Base-by-base conservation (phyloP, 805 yeast species). In the Yamadazyma endophytica region DNA sequence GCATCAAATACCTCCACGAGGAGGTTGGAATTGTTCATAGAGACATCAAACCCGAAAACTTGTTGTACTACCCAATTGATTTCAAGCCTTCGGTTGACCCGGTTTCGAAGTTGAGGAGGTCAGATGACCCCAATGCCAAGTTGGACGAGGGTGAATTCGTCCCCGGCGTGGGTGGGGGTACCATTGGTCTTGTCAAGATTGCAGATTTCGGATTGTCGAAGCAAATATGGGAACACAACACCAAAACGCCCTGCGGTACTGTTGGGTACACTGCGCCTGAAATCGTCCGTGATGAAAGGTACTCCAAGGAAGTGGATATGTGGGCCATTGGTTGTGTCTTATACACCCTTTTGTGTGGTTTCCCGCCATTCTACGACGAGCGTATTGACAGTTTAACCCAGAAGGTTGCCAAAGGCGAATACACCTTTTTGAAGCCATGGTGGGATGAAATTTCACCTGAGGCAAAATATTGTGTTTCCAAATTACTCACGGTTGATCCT, bases 221-320 rank as follows among this genome's bases (percentile, higher is more conserved):
- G 58, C 85, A 88, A 51, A 78, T 90, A 19, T 82, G 88, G 79
- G 85, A 82, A 49, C 74, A 80, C 29, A 84, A 84, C 47, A 85
- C 97, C 14, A 86, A 87, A 70, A 92, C 98, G 1, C 98, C 98
- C 0, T 92, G 98, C 61, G 98, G 98, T 31, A 92, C 98, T 1
- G 96, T 92, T 12, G 97, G 97, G 3, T 92, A 92, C 52, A 90
- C 97, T 2, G 98, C 98, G 0, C 98, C 98, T 0, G 98, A 92
- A 58, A 90, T 92, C 46, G 97, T 92, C 24, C 79, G 82, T 43
- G 97, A 92, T 56, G 95, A 89, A 62, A 72, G 79, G 28, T 92
- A 92, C 53, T 84, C 96, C 2, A 87, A 85, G 63, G 82, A 88
- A 42, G 98, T 92, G 21, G 98, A 92, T 55, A 86, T 92, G 92